These are phyloP conservation scores for Amauroascus verrucosus DNA, from an alignment of 2,329 filamentous ascomycete species.

Conservation along the genomic window DNA sequence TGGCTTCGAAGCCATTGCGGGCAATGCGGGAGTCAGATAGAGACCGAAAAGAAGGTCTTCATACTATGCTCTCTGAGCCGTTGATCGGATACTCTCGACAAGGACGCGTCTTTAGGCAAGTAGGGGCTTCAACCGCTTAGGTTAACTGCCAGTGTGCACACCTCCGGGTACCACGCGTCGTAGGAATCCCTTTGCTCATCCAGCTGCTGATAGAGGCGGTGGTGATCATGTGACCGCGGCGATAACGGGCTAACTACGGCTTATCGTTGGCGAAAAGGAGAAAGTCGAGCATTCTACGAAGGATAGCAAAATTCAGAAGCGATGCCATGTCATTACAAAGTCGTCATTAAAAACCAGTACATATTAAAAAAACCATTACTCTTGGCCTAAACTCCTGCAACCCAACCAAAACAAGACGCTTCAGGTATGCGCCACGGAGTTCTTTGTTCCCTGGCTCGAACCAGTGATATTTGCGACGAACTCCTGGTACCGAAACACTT, in stretches of 20 bases:
- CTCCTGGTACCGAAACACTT: conserved; percentile 89
- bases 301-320: not conserved
- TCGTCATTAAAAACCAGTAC: not conserved
- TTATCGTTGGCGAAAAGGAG: no score
- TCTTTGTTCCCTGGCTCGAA: conserved; percentile 17
- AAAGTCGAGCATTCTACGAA: no score
- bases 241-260: no score
- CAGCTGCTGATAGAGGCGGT: no score
- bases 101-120: not conserved
- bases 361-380: not conserved
- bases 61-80: not conserved
- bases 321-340: not conserved
- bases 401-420: not conserved
- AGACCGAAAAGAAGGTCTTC: no score
- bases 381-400: not conserved
- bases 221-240: no score
- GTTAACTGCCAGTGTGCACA: not conserved
- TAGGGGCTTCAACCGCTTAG: not conserved
- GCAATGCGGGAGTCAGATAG: not conserved
- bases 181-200: no score
- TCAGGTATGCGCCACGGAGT: not conserved
- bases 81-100: not conserved
- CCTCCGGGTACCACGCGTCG: no score
- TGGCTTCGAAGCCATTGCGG: conserved; percentile 10
- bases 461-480: conserved; percentile 66